Conservation (phyloP, 1,284 basidiomycete species). For the Meripilus lineatus region DNA sequence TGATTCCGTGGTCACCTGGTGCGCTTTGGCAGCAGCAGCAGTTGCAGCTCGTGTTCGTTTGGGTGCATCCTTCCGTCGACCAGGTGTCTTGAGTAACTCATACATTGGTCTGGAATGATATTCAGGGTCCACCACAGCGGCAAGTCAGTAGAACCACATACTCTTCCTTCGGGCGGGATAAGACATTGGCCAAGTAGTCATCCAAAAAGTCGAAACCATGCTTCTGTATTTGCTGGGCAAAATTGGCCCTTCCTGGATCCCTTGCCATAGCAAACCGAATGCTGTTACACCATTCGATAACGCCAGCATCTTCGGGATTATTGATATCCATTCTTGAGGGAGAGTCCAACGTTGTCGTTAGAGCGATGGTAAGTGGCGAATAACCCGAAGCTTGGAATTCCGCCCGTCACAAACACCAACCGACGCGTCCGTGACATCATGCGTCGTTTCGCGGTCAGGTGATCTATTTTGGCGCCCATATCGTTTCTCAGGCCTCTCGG, state of each 20-base stretch:
- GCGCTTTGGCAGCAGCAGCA: constrained; percentile 33
- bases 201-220: constrained; percentile 75
- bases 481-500: no score
- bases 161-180: constrained; percentile 62
- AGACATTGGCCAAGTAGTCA: constrained; percentile 69
- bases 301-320: constrained; percentile 25
- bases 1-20: no score
- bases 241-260: constrained; percentile 63
- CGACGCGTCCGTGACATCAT: no score
- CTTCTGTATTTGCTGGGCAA: constrained; percentile 67
- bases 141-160: constrained; percentile 25
- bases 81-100: constrained; percentile 80
- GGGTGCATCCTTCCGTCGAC: constrained; percentile 54
- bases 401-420: no score
- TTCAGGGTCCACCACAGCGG: not conserved
- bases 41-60: constrained; percentile 43
- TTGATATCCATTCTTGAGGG: constrained; percentile 25
- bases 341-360: no score
- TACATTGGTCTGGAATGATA: constrained; percentile 51
- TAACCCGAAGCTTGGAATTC: no score
- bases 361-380: no score
- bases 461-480: no score
- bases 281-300: constrained; percentile 57
- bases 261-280: constrained; percentile 64
- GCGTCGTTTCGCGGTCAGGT: no score